Evolutionary conservation across 2,329 filamentous ascomycete genomes (phyloP), one percentile per base, ranked within the genome.

Genomic region (Sclerotinia subarctica): DNA sequence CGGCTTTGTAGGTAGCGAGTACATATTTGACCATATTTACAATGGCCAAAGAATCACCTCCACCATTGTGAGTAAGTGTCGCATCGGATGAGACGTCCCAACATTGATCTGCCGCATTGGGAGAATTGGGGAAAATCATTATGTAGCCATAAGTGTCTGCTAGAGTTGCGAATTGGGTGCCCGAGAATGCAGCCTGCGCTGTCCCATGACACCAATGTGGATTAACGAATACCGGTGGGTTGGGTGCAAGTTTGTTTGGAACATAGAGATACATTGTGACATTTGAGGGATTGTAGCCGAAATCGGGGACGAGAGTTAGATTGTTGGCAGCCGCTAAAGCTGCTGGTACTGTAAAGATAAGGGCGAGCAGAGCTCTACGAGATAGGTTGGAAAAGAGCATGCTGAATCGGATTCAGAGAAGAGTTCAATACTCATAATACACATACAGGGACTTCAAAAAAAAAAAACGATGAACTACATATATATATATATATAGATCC

Each of bases 1-100:
- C 83, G 35, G 80, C 85, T 2, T 79, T 78, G 77, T 88, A 87
- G 73, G 80, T 80, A 11, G 75, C 70, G n/a, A 88, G 75, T 4
- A 84, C 80, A 72, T 85, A 87, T 51, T 77, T 79, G 58, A 88
- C 85, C 85, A 88, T 88, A 73, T 84, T 86, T 32, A 82, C 83
- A 68, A 89, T 85, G 0, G 81, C 80, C 53, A 83, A 82, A 60
- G 81, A 84, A 75, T 88, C 84, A 3, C 84, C 84, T 29, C 86
- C 85, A 10, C 84, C 85, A 67, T 84, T 80, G 72, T 86, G 86
- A 3, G 81, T 83, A 2, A 88, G 79, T 0, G 70, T 66, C 13
- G 66, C 78, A 32, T 78, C 78, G 29, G 82, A 84, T 13, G 82
- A 82, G 1, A 88, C 86, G 70, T 89, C 86, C 85, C 85, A 88